Base-by-base conservation (phyloP, 2,329 filamentous ascomycete genomes). In the Fusarium solani-melongenae region DNA sequence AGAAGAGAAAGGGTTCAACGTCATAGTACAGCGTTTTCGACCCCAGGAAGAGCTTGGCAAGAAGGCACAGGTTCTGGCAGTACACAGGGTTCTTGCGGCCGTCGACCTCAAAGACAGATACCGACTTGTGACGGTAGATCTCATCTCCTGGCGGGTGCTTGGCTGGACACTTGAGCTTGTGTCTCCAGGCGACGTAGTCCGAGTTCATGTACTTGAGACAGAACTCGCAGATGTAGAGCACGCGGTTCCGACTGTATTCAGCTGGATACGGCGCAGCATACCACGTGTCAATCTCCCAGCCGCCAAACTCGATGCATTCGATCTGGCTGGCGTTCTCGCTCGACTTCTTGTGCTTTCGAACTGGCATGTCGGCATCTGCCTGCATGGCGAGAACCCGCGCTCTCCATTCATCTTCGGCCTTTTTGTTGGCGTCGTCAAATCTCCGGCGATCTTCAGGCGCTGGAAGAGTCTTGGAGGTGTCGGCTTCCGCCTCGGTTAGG, bases 191-290 rank as follows among this genome's bases (percentile, higher is more conserved):
- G 31, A 99, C 96, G 78, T 97, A 98, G 81, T 98, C 96, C 20
- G 96, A 98, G 82, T 97, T 98, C 95, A 99, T 98, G 85, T 99
- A 99, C 84, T 98, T 99, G 69, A 99, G 87, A 81, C 96, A 99
- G 82, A 98, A 99, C 82, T 99, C 97, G 87, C 96, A 99, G 72
- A 99, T 98, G 83, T 98, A 98, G n/a, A 99, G 89, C 39, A 98
- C 93, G 33, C 94, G 92, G 80, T 99, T 98, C 73, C 96, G 92
- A 81, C 95, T 98, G 86, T 99, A 99, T 83, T 99, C 96, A 81
- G 98, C 96, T 0, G 96, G 96, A 81, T 99, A 99, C 14, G 96
- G 97, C 41, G 96, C 96, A 33, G 96, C 96, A 83, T 99, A 98
- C 95, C 96, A 98, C 4, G 96, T 99, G 81, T 99, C 96, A 77